These are phyloP conservation scores for Pleurotus tuoliensis DNA, from an alignment of 768 basidiomycete species.

Conservation along the genomic window DNA sequence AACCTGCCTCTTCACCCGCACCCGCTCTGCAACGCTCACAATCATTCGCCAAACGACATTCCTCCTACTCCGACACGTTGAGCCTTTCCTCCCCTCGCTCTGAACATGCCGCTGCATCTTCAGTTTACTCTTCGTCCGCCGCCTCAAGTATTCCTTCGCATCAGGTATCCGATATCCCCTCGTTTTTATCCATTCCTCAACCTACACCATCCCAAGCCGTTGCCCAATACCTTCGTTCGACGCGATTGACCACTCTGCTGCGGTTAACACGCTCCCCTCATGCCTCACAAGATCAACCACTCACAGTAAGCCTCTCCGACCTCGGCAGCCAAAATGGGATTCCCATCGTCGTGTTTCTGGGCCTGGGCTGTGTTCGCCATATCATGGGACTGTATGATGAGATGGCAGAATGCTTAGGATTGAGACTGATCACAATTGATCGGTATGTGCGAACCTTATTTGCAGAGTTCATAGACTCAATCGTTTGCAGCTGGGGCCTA, in stretches of 20 bases:
- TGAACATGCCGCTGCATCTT: slow-evolving; percentile 46
- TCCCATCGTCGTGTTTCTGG: slow-evolving; percentile 90
- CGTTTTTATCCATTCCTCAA: slow-evolving; percentile 37
- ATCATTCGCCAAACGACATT: slow-evolving; percentile 39
- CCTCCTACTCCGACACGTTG: slow-evolving; percentile 51
- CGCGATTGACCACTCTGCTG: slow-evolving; percentile 77
- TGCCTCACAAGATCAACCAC: slow-evolving; percentile 66
- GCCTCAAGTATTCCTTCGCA: slow-evolving; percentile 40
- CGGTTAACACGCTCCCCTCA: slow-evolving; percentile 78
- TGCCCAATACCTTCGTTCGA: slow-evolving; percentile 84
- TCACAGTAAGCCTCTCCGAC: slow-evolving; percentile 90
- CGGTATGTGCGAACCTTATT: slow-evolving; percentile 42
- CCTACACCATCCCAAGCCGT: slow-evolving; percentile 63
- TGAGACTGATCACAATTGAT: slow-evolving; percentile 92
- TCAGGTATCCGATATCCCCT: slow-evolving; percentile 42
- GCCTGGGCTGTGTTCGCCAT: slow-evolving; percentile 91
- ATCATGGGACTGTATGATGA: slow-evolving; percentile 96
- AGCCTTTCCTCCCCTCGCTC: slow-evolving; percentile 54
- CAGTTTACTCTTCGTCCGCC: slow-evolving; percentile 48
- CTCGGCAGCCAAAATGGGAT: slow-evolving; percentile 81
- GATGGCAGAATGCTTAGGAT: slow-evolving; percentile 82
- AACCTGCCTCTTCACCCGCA: slow-evolving; percentile 30
- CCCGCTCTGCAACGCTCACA: slow-evolving; percentile 16
- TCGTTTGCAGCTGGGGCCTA: slow-evolving; percentile 74
- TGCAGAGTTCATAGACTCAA: slow-evolving; percentile 8